Base-by-base conservation (phyloP, 129 eudicot species). In the Flaveria trinervia region DNA sequence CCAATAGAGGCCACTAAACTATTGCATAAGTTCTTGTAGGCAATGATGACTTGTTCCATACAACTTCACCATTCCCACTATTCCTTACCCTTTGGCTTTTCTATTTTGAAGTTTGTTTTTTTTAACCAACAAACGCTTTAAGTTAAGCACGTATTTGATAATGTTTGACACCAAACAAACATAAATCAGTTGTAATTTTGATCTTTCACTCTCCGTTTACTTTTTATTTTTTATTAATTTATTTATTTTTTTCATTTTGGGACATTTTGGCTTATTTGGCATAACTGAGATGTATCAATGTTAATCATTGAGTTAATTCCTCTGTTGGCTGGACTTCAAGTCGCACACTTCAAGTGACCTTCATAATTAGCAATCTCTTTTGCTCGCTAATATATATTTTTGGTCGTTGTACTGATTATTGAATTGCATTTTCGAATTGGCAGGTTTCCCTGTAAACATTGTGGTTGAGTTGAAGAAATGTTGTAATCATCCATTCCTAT, bases 381-480 rank as follows among this genome's bases (percentile, higher is more conserved):
- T 28, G 59, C 64, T 82, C 49, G 13, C 22, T 44, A 17, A 17
- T 12, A 2, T 5, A 54, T 44, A 9, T 28, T 36, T 3, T 11
- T 41, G 10, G 17, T 25, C 43, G 9, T 46, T 20, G 71, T 60
- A 65, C 39, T 65, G 50, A 52, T 46, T 30, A 50, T 69, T 83
- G 28, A 72, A 43, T 6, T 43, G 12, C 57, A 45, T 61, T 75
- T 57, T 48, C 13, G 30, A 44, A 75, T 71, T 16, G 85, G 80
- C 89, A 93, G 98, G 97, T 93, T 74, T 93, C 98, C 39, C 92
- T 93, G 70, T 68, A 25, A 77, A 95, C 87, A 95, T 95, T 61
- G 99, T 95, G 92, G 97, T 91, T 74, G 99, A 95, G 92, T 82
- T 95, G 87, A 95, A 95, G 89, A 95, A 95, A 81, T 95, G 99